These are phyloP conservation scores for Avena eriantha DNA, from an alignment of 176 grass and related monocot species.

Conservation along the genomic window DNA sequence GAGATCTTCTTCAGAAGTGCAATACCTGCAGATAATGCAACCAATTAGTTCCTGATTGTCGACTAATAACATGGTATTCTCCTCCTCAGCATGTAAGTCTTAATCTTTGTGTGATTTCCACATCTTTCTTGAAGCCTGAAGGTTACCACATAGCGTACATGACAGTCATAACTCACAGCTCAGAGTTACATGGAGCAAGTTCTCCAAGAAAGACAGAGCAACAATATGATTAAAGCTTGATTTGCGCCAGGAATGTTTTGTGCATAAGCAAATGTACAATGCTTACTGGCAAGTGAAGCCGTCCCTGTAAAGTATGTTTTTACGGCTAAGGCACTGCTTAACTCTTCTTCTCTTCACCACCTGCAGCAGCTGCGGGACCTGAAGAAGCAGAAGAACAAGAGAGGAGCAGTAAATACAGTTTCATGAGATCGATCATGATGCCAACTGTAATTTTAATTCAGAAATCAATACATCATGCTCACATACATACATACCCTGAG, in stretches of 20 bases:
- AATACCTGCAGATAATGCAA: conserved; percentile 65
- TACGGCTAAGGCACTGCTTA: conserved; percentile 74
- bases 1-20: conserved; percentile 74
- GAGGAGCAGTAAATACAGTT: conserved; percentile 20
- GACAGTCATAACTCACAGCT: neutral
- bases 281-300: conserved; percentile 96
- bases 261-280: conserved; percentile 5
- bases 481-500: conserved; percentile 57
- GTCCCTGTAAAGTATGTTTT: conserved; percentile 88
- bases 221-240: neutral
- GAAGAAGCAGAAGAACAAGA: conserved; percentile 28
- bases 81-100: neutral
- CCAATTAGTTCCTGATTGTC: neutral
- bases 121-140: conserved; percentile 1
- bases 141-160: neutral
- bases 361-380: conserved; percentile 91
- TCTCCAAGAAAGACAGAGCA: neutral
- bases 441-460: neutral
- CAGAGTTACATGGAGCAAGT: neutral
- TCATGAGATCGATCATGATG: neutral
- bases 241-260: neutral
- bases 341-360: conserved; percentile 82
- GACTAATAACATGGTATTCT: neutral
- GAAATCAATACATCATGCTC: neutral
- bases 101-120: conserved; percentile 8